A percentile compares a stretch with the other conserved stretches of the same genome.
phyloP scores from a whole-genome alignment of 2,329 filamentous ascomycete genomes.

The Calonectria ilicicola region DNA sequence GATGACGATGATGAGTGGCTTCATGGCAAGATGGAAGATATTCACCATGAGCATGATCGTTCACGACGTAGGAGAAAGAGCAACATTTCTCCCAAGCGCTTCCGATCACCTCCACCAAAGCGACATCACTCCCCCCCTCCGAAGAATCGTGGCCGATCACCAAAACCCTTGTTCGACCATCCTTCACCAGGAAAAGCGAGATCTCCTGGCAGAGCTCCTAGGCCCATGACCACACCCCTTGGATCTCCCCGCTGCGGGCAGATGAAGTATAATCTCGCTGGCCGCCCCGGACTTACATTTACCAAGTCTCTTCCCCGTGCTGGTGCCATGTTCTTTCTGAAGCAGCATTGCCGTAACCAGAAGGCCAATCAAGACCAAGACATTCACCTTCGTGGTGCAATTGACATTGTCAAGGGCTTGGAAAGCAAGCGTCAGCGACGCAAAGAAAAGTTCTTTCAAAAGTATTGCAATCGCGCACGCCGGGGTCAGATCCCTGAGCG shows the following conservation, averaged over 20 bases:
- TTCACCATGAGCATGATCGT: slow-evolving; percentile 69
- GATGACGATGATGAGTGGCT: slow-evolving; percentile 79
- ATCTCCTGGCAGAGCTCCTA: slow-evolving; percentile 80
- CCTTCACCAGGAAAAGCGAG: slow-evolving; percentile 78
- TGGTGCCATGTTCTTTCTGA: slow-evolving; percentile 74
- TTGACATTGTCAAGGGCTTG: slow-evolving; percentile 96
- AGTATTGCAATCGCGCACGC: slow-evolving; percentile 86
- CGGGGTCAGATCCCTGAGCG: slow-evolving; percentile 74
- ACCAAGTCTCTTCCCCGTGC: slow-evolving; percentile 90
- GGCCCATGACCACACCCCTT: slow-evolving; percentile 48
- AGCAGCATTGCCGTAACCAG: slow-evolving; percentile 56
- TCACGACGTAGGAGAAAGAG: slow-evolving; percentile 63
- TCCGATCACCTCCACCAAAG: slow-evolving; percentile 58
- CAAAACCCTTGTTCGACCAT: slow-evolving; percentile 68
- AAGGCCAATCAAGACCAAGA: slow-evolving; percentile 54
- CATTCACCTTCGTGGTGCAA: slow-evolving; percentile 86
- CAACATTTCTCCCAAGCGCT: slow-evolving; percentile 57
- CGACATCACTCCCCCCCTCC: slow-evolving; percentile 48
- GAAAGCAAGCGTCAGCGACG: slow-evolving; percentile 94
- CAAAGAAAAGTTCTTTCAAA: slow-evolving; percentile 91
- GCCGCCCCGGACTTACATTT: slow-evolving; percentile 75
- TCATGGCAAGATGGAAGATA: slow-evolving; percentile 77
- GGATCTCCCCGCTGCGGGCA: slow-evolving; percentile 56
- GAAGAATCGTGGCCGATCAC: slow-evolving; percentile 64
- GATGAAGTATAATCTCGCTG: slow-evolving; percentile 54